Percentiles rank a stretch among this genome's conserved stretches.
Evolutionary conservation across 441 rosid species (phyloP).

Genomic region (Pelargonium fulgidum): DNA sequence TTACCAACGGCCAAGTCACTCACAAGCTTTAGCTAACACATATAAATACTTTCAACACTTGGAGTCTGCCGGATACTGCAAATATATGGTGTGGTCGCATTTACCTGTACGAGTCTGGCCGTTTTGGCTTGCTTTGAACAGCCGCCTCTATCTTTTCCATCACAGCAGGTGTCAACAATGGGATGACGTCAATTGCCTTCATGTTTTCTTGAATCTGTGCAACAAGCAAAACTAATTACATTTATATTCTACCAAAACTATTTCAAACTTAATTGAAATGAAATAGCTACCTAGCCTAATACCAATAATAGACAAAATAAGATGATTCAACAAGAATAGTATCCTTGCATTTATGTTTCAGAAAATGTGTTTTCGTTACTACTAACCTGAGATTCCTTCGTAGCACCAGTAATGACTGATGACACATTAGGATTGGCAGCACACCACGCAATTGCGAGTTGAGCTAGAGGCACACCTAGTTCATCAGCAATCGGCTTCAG

Average conservation of each 20-base stretch:
- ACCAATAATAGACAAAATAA: too few relatives aligned
- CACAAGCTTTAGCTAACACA: too few relatives aligned
- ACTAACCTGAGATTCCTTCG: slow-evolving; percentile 89
- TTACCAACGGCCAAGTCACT: too few relatives aligned
- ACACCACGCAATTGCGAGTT: slow-evolving; percentile 97
- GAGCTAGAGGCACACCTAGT: slow-evolving; percentile 84
- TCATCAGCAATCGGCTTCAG: slow-evolving; percentile 98
- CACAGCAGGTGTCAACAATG: slow-evolving; percentile 68
- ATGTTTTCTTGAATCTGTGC: slow-evolving; percentile 83
- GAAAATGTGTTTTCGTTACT: background rate
- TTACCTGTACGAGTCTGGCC: slow-evolving; percentile 78
- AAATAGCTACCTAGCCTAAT: too few relatives aligned
- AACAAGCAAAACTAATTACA: too few relatives aligned
- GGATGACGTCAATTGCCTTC: slow-evolving; percentile 84
- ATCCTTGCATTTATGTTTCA: too few relatives aligned
- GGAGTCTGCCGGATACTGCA: too few relatives aligned
- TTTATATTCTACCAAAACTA: too few relatives aligned
- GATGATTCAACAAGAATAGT: too few relatives aligned
- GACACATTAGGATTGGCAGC: slow-evolving; percentile 93
- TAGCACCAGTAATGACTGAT: slow-evolving; percentile 92
- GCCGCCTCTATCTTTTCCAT: slow-evolving; percentile 80
- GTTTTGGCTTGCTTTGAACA: slow-evolving; percentile 79
- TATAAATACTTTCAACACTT: too few relatives aligned
- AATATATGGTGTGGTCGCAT: background rate
- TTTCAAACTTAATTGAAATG: too few relatives aligned